These are phyloP conservation scores for Epichloe baconii DNA, from an alignment of 2,329 filamentous ascomycete species.

Conservation along the genomic window DNA sequence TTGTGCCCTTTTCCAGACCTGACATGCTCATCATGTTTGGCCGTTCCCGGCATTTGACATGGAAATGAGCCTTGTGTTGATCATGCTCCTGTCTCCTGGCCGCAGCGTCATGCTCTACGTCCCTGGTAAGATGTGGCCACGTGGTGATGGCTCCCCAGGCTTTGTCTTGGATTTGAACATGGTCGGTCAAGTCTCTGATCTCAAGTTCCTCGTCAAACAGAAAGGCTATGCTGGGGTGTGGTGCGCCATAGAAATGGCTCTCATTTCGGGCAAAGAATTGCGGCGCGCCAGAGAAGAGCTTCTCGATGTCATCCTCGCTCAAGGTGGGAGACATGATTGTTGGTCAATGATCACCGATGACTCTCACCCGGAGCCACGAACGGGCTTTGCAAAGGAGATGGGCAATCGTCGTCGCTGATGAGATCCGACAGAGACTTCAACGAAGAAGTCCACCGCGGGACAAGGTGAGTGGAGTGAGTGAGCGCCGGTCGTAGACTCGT, in stretches of 20 bases:
- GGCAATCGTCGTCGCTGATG: neutral
- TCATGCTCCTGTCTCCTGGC: constrained; percentile 28
- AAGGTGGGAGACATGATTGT: constrained; percentile 46
- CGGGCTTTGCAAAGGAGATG: neutral
- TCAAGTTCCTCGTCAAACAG: constrained; percentile 51
- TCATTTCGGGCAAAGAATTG: constrained; percentile 53
- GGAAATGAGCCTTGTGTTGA: constrained; percentile 41
- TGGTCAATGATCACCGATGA: constrained; percentile 33
- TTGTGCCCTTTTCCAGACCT: constrained; percentile 56
- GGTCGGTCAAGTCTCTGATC: constrained; percentile 52
- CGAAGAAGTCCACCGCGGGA: neutral
- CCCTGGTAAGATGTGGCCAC: constrained; percentile 47
- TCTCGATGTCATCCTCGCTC: constrained; percentile 47
- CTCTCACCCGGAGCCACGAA: constrained; percentile 8
- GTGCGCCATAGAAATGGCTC: constrained; percentile 45
- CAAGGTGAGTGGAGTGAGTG: neutral
- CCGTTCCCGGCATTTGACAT: constrained; percentile 44
- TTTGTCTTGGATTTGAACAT: constrained; percentile 47
- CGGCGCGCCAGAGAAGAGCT: constrained; percentile 63
- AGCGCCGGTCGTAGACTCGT: neutral
- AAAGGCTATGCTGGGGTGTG: constrained; percentile 51
- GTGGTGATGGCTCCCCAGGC: constrained; percentile 51
- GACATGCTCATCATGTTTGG: constrained; percentile 64
- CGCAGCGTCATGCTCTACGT: constrained; percentile 32
- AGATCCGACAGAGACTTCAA: neutral